Evolutionary conservation across 129 eudicot genomes (phyloP).

Genomic region (Chrysanthemum seticuspe): DNA sequence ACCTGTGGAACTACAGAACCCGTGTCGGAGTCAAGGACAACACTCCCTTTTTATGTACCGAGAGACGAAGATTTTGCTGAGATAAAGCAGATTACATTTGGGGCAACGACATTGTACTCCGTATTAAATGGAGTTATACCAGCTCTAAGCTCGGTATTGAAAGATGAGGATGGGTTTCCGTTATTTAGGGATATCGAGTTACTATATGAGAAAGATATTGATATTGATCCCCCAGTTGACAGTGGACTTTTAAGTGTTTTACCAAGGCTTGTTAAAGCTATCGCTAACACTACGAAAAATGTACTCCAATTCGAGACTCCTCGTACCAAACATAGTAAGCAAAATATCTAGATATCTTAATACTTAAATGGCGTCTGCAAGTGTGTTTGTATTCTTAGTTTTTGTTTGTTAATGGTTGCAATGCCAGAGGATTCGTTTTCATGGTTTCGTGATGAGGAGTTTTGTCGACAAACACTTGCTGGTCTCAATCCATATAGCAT

Average conservation of each 20-base stretch:
- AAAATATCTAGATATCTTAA: neutral
- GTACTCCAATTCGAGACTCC: conserved; percentile 64
- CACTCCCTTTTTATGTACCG: conserved; percentile 50
- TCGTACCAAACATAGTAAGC: conserved; percentile 46
- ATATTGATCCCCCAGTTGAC: neutral
- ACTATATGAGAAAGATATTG: conserved; percentile 53
- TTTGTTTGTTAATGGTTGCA: conserved; percentile 1
- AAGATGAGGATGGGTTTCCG: conserved; percentile 43
- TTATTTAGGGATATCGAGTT: conserved; percentile 54
- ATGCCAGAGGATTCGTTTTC: conserved; percentile 63
- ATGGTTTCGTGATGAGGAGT: conserved; percentile 81
- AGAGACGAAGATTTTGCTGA: conserved; percentile 79
- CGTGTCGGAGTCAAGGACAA: conserved; percentile 50
- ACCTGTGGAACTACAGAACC: conserved; percentile 45
- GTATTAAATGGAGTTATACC: conserved; percentile 54
- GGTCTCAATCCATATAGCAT: conserved; percentile 73
- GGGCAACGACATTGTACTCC: conserved; percentile 46
- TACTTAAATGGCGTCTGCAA: no score
- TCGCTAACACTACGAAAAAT: conserved; percentile 7
- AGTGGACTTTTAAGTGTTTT: conserved; percentile 21
- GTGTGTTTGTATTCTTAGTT: neutral
- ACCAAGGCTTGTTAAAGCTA: conserved; percentile 50
- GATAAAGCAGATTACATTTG: conserved; percentile 48
- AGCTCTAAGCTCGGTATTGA: conserved; percentile 24
- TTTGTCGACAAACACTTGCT: conserved; percentile 73